Conservation (phyloP, 2,329 filamentous ascomycete species). For the Ilyonectria sp. region DNA sequence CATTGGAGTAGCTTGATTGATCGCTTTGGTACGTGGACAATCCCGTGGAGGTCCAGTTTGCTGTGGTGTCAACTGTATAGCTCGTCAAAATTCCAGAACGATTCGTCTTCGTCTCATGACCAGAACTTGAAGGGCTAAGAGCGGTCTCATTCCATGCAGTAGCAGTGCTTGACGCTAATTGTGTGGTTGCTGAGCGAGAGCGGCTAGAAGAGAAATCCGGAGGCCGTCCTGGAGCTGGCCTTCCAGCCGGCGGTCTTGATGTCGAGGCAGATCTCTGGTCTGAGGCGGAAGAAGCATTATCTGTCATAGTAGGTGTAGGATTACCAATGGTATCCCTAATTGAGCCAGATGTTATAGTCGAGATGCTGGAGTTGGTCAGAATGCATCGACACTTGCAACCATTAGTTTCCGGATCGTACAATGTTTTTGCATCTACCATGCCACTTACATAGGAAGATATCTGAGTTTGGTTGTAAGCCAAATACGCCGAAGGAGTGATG, state of each 20-base stretch:
- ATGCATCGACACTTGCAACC: constrained; percentile 23
- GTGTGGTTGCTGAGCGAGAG: background rate
- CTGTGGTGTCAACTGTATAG: background rate
- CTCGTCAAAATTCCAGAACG: background rate
- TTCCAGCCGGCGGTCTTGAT: background rate
- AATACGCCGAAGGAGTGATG: constrained; percentile 49
- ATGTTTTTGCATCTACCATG: background rate
- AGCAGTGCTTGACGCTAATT: background rate
- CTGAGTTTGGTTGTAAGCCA: constrained; percentile 47
- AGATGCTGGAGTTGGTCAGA: constrained; percentile 7
- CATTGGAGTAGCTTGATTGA: background rate
- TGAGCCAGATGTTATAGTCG: constrained; percentile 3
- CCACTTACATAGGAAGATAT: constrained; percentile 52
- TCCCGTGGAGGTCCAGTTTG: background rate
- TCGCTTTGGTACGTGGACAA: background rate
- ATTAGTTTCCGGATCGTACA: background rate
- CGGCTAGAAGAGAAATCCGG: background rate
- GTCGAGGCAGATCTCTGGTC: background rate
- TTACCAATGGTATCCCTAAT: background rate
- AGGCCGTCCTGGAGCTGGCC: background rate
- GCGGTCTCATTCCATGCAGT: background rate
- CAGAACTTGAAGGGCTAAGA: background rate
- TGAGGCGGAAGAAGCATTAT: background rate
- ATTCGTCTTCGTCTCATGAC: background rate
- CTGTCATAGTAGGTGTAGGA: background rate